These are phyloP conservation scores for Populus euphratica DNA, from an alignment of 345 rosid species.

Conservation along the genomic window DNA sequence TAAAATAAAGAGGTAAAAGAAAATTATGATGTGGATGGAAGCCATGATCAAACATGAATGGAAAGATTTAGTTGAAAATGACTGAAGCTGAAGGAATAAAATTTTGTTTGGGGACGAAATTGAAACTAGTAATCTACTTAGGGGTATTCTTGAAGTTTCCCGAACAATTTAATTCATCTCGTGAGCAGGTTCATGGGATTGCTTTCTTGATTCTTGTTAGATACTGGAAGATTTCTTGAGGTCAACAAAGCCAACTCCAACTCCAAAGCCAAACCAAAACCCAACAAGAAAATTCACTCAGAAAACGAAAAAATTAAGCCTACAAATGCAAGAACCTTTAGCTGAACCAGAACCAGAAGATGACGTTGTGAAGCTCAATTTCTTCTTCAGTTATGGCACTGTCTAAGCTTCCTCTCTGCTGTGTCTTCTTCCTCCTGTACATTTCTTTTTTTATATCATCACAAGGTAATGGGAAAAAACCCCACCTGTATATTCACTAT, in stretches of 20 bases:
- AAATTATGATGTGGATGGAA: too few relatives aligned
- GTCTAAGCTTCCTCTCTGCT: constrained; percentile 35
- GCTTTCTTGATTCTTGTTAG: not conserved
- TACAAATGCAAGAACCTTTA: constrained; percentile 56
- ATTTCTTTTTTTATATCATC: constrained; percentile 16
- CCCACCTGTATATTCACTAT: not conserved
- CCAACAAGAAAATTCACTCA: constrained; percentile 4
- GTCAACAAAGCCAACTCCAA: constrained; percentile 16
- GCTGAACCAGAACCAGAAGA: constrained; percentile 44
- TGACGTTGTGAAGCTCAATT: constrained; percentile 33
- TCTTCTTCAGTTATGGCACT: constrained; percentile 57
- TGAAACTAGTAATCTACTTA: not conserved
- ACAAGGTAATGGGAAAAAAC: constrained; percentile 17
- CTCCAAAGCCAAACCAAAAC: constrained; percentile 8
- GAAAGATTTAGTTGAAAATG: too few relatives aligned
- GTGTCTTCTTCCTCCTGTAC: constrained; percentile 21
- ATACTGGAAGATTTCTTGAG: constrained; percentile 2
- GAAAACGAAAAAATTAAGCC: not conserved
- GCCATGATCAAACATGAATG: too few relatives aligned
- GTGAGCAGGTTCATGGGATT: constrained; percentile 9
- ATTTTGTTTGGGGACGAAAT: not conserved
- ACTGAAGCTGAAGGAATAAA: too few relatives aligned
- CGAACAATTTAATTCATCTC: not conserved
- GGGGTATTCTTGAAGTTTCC: not conserved
- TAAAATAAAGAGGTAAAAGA: not conserved